phyloP scores from a whole-genome alignment of 148 eudicot genomes.

The Persicaria tinctoria region DNA sequence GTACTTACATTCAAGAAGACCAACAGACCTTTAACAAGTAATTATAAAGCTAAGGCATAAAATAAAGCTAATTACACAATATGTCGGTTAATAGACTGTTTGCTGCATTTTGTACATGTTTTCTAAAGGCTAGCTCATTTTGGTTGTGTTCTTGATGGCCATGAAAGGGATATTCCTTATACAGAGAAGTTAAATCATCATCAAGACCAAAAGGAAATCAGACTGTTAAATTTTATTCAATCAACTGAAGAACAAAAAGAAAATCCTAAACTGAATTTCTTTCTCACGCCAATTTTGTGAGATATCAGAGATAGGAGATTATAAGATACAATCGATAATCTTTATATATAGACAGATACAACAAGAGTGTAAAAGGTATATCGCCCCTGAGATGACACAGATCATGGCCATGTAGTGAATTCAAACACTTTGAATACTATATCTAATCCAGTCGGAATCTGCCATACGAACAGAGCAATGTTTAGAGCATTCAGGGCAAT shows the following conservation, averaged over 20 bases:
- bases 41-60: too few relatives aligned
- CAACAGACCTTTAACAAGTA: too few relatives aligned
- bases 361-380: background rate
- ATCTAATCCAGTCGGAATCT: constrained; percentile 89
- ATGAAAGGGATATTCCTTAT: too few relatives aligned
- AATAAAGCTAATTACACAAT: too few relatives aligned
- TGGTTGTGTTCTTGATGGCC: too few relatives aligned
- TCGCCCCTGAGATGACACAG: background rate
- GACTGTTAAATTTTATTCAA: background rate
- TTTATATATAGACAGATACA: background rate
- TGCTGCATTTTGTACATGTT: too few relatives aligned
- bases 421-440: constrained; percentile 80
- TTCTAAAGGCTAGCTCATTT: too few relatives aligned
- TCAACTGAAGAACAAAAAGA: background rate
- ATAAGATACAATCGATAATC: background rate
- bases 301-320: background rate
- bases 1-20: too few relatives aligned
- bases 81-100: too few relatives aligned
- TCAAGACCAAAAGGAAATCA: too few relatives aligned
- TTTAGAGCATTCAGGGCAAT: constrained; percentile 75
- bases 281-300: background rate
- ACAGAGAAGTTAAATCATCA: too few relatives aligned
- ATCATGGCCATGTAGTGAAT: constrained; percentile 90
- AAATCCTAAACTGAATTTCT: background rate
- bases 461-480: constrained; percentile 74